Base-by-base conservation (phyloP, 2,329 filamentous ascomycete genomes). In the Aspergillus neotritici region DNA sequence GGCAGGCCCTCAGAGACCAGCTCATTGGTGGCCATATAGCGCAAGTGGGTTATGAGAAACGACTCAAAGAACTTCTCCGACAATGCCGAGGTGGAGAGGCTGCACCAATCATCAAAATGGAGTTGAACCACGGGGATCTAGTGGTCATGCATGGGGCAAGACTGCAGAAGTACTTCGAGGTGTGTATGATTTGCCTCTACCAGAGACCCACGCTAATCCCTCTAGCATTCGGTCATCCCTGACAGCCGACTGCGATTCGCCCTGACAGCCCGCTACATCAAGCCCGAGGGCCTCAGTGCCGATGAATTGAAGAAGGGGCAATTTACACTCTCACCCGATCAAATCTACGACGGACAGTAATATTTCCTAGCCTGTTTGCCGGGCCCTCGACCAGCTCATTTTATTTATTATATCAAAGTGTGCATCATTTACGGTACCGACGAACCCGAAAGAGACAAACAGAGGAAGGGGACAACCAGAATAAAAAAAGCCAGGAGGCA, bases 71-170 rank as follows among this genome's bases (percentile, higher is more conserved):
- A 2, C 52, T 61, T n/a, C 43, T 55, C 8, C 62, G 56, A 13
- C 55, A 57, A 7, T 35, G 42, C 4, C 29, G 54, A 41, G 12
- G 55, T 45, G 25, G 64, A 46, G 62, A 49, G 34, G 59, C 50
- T 34, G 57, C 56, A 6, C 48, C 54, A 2, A 42, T 64, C 8
- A 62, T 79, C 11, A 67, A 61, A 2, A 58, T 80, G 55, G 63
- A 67, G 1, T 61, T 82, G 5, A 63, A 69, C 12, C 78, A 81
- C 56, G 78, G 78, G 0, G 78, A 80, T 53, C 57, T 80, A 14
- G 69, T 80, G 0, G 63, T 80, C 7, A 81, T 81, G 78, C 71
- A 78, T 52, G 78, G 78, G 0, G 67, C 65, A 4, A 59, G 63
- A 2, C 58, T 81, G 10, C 78, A 81, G 55, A 71, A 70, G 50